Conservation (phyloP, 2,329 filamentous ascomycete species). For the Orbilia brochopaga region DNA sequence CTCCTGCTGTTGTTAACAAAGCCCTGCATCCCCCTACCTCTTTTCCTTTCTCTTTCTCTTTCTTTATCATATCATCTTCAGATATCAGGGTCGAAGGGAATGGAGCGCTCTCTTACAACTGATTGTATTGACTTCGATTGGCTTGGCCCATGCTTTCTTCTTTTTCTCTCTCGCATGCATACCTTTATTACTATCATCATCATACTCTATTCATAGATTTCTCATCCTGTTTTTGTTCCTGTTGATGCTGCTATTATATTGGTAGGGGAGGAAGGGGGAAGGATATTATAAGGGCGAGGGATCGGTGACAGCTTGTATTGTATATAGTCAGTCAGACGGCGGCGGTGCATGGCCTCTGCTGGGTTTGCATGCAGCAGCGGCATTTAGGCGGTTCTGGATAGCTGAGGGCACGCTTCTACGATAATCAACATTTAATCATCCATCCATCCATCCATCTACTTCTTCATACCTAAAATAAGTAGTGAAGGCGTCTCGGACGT, state of each 20-base stretch:
- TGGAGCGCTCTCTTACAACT: conserved; percentile 2
- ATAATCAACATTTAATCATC: background rate
- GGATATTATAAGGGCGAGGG: no score
- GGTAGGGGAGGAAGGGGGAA: conserved; percentile 7
- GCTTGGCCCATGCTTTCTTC: conserved; percentile 4
- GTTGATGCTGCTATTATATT: conserved; percentile 17
- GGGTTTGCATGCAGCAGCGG: no score
- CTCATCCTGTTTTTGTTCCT: conserved; percentile 12
- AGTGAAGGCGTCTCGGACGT: no score
- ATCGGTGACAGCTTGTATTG: no score
- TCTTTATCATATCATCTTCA: conserved; percentile 15
- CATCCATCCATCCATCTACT: background rate
- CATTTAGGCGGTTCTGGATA: conserved; percentile 15
- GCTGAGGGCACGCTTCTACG: conserved; percentile 8
- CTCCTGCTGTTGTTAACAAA: conserved; percentile 3
- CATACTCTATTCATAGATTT: conserved; percentile 23
- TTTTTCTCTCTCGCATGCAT: conserved; percentile 1
- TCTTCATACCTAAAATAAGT: no score
- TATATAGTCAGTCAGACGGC: conserved; percentile 24
- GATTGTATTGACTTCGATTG: conserved; percentile 6
- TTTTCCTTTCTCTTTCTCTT: conserved; percentile 1
- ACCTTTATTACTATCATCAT: conserved; percentile 4
- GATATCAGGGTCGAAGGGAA: conserved; percentile 12
- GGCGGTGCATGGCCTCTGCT: background rate
- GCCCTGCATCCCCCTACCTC: conserved; percentile 3